A percentile compares a stretch with the other conserved stretches of the same genome.
phyloP scores from a whole-genome alignment of 1,284 basidiomycete species.

The Sporisorium reilianum region DNA sequence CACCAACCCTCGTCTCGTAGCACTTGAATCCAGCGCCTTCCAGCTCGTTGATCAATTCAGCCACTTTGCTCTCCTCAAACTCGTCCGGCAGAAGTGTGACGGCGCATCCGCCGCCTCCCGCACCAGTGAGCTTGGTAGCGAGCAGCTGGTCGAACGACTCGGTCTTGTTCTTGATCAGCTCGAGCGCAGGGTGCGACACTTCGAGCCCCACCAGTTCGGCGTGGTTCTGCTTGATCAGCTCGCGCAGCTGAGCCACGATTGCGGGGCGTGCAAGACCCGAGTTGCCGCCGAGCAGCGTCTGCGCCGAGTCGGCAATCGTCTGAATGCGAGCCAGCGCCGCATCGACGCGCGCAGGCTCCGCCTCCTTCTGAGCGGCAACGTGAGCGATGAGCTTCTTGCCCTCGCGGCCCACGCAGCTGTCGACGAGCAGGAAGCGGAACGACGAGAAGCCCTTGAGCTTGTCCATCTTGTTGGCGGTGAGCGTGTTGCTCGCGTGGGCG shows the following conservation, averaged over 20 bases:
- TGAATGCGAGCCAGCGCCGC: slow-evolving; percentile 49
- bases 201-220: slow-evolving; percentile 84
- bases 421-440: slow-evolving; percentile 84
- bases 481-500: slow-evolving; percentile 75
- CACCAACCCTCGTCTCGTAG: slow-evolving; percentile 91
- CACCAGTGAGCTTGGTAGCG: slow-evolving; percentile 96
- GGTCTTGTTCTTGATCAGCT: slow-evolving; percentile 82
- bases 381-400: slow-evolving; percentile 94
- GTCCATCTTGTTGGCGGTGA: slow-evolving; percentile 81
- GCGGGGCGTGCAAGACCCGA: slow-evolving; percentile 32
- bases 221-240: slow-evolving; percentile 86
- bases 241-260: slow-evolving; percentile 37
- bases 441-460: slow-evolving; percentile 79
- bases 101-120: slow-evolving; percentile 97
- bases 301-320: slow-evolving; percentile 55
- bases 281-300: slow-evolving; percentile 40
- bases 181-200: slow-evolving; percentile 91
- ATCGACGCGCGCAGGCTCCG: slow-evolving; percentile 72
- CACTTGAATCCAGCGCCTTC: slow-evolving; percentile 78
- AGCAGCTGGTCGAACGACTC: slow-evolving; percentile 75
- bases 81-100: slow-evolving; percentile 94
- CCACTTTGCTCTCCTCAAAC: slow-evolving; percentile 57
- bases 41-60: slow-evolving; percentile 47
- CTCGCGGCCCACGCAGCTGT: slow-evolving; percentile 90
- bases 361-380: slow-evolving; percentile 80